Evolutionary conservation across 495 filamentous ascomycete genomes (phyloP), one percentile per base, ranked within the genome.

Genomic region (Penicillium verhagenii): DNA sequence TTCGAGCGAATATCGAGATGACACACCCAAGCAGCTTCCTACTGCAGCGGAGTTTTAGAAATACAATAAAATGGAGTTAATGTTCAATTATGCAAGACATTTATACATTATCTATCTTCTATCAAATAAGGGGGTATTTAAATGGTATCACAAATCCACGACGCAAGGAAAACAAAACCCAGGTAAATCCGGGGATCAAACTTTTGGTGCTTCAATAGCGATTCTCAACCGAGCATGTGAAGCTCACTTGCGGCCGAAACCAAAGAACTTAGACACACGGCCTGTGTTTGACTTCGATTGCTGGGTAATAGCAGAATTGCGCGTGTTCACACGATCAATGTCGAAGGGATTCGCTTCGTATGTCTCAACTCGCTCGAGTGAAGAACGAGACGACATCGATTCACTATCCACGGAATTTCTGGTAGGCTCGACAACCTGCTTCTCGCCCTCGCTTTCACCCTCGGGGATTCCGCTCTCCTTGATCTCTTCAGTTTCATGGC

Each of bases 321-420:
- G 43, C 33, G 66, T 69, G 31, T 69, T 66, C 20, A 69, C 66
- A 9, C 56, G 66, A 43, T 69, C 60, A 25, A 69, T 69, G 21
- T 69, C 66, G 28, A 60, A 69, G 11, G 66, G 63, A 25, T 59
- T 69, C 1, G 47, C 66, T 26, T 64, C 52, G 25, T 69, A 69
- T 28, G 51, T 52, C 25, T 56, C 49, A 16, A 21, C 26, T 0
- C 58, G 47, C 31, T 50, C 47, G 26, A 58, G 44, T 1, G 53
- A 47, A 13, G 59, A 61, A 4, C 6, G 40, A 13, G 59, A 51
- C 11, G 20, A 45, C n/a, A 38, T 40, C 1, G 47, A 59, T 10
- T 29, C 26, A 13, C 13, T 31, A n/a, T 48, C 45, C 26, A 20
- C 13, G 0, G 46, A 23, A 7, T 4, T 6, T 18, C 14, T 11